Conservation (phyloP, 139 green algal species). For the Eudorina sp. region DNA sequence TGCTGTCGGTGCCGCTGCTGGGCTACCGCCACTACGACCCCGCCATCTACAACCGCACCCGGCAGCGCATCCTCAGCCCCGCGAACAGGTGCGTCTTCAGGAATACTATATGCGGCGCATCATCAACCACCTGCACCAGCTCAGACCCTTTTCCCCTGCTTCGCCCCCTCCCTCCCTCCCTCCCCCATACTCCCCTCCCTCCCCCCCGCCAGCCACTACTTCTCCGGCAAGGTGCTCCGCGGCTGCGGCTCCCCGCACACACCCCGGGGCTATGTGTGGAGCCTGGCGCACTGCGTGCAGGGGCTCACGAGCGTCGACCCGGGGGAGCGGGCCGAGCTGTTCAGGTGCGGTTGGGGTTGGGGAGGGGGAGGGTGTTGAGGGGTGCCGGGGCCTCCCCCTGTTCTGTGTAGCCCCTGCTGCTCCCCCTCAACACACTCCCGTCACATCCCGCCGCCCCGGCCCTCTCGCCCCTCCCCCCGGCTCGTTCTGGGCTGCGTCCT, state of each 20-base stretch:
- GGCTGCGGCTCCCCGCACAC: constrained; percentile 76
- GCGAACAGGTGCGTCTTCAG: constrained; percentile 35
- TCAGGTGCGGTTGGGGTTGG: background rate
- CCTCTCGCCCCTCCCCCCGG: no score
- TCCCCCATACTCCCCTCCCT: background rate
- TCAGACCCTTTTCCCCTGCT: no score
- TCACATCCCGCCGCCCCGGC: no score
- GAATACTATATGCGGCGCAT: no score
- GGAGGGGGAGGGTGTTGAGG: background rate
- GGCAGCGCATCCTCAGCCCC: constrained; percentile 16
- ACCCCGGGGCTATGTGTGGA: constrained; percentile 60
- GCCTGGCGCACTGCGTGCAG: constrained; percentile 59
- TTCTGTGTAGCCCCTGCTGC: background rate
- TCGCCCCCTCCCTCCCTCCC: background rate
- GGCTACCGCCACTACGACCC: constrained; percentile 66
- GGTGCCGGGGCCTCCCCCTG: background rate
- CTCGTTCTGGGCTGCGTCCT: no score
- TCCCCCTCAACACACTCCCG: no score
- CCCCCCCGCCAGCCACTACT: constrained; percentile 56
- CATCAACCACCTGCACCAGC: no score
- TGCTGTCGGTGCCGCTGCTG: constrained; percentile 76
- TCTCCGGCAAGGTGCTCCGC: constrained; percentile 50
- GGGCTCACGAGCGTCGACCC: constrained; percentile 57
- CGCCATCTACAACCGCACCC: background rate
- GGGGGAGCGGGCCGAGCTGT: constrained; percentile 26